These are phyloP conservation scores for Microsporum ferrugineum DNA, from an alignment of 2,329 filamentous ascomycete species.

Conservation along the genomic window DNA sequence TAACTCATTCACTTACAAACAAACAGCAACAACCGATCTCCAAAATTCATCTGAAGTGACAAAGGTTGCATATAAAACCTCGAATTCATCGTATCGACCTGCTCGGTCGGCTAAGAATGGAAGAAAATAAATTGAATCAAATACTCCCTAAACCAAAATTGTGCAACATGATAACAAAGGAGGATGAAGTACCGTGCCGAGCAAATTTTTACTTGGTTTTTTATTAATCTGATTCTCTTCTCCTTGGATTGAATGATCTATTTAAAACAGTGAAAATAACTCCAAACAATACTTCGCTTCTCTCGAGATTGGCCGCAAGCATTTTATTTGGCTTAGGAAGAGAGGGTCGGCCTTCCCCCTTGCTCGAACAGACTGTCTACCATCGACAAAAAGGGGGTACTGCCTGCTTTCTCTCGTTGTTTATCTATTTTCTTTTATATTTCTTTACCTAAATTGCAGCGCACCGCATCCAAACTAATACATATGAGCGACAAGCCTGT, in stretches of 20 bases:
- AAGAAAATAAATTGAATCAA: slow-evolving; percentile 8
- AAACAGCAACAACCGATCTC: slow-evolving; percentile 41
- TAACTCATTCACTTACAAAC: slow-evolving; percentile 1
- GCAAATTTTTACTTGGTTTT: slow-evolving; percentile 6
- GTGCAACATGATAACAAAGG: slow-evolving; percentile 22
- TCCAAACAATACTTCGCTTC: slow-evolving; percentile 15
- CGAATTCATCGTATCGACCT: slow-evolving; percentile 12
- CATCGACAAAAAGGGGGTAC: slow-evolving; percentile 11
- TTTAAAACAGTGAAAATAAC: slow-evolving; percentile 3
- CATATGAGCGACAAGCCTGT: slow-evolving; percentile 19
- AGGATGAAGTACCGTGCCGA: slow-evolving; percentile 14
- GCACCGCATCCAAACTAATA: slow-evolving; percentile 5
- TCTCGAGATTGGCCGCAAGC: slow-evolving; percentile 37
- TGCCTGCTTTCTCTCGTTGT: slow-evolving; percentile 1
- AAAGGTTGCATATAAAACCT: slow-evolving; percentile 19
- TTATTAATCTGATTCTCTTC: slow-evolving; percentile 3
- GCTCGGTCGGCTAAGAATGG: slow-evolving; percentile 1
- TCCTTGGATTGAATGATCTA: slow-evolving; percentile 2
- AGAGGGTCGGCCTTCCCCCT: background rate
- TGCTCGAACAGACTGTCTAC: background rate
- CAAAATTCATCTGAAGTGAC: slow-evolving; percentile 41
- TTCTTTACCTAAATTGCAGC: slow-evolving; percentile 6
- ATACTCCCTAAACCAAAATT: slow-evolving; percentile 24
- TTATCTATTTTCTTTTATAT: slow-evolving; percentile 8
- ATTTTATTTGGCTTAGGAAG: slow-evolving; percentile 28